Base-by-base conservation (phyloP, 2,329 filamentous ascomycete species). In the Fusarium paranaense region DNA sequence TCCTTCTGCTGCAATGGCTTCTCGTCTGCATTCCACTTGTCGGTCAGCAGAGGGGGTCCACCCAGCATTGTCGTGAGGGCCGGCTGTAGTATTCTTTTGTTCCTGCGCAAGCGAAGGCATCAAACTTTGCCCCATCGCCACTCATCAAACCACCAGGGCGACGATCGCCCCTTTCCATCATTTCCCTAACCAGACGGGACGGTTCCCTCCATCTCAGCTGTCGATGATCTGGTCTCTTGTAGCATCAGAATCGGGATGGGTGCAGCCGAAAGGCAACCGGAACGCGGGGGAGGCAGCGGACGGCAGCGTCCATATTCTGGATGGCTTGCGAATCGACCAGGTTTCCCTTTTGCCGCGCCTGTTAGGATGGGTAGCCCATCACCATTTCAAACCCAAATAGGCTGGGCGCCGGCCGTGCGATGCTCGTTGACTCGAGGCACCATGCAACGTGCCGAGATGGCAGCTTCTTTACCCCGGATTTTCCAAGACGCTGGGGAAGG, bases 301-400 rank as follows among this genome's bases (percentile, higher is more conserved):
- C 47, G 61, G 64, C 52, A 27, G 45, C 59, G 68, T 57, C 54
- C 50, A 52, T 71, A 62, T 45, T 27, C 18, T 64, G 30, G 67
- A 71, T 74, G 68, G 68, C 71, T 70, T 72, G 62, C 50, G 30
- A 59, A 69, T 67, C 65, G 66, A 60, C 69, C 62, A 64, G 72
- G 72, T 64, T 70, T 75, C 60, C 45, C 27, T 33, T 73, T 75
- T 78, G 73, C 76, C 76, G 76, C 76, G 38, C 76, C 76, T 78
- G 59, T 78, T 47, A 78, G 60, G 67, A 59, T 22, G 45, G 56
- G 67, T 67, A 61, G 57, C 75, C 67, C 73, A 58, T 70, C 76
- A 78, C 76, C 76, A 78, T 67, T 62, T 62, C 59, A 25, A 60
- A 16, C 61, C 70, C 35, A 62, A 74, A 76, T 35, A 42, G 63